Percentiles rank a stretch among this genome's conserved stretches.
Conservation (phyloP, 176 grass and related monocot species). For the Phragmites australis region DNA sequence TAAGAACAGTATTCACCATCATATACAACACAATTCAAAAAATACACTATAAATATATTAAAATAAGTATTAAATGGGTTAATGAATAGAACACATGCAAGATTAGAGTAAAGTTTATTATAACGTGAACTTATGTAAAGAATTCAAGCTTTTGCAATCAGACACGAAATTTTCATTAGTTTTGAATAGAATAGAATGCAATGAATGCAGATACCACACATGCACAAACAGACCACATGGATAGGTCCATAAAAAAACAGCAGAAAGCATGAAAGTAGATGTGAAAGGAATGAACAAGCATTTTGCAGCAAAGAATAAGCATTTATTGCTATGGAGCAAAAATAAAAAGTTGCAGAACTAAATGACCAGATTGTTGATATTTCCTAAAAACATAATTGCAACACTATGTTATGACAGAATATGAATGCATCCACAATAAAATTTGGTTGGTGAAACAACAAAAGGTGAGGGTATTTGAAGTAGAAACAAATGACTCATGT, state of each 20-base stretch:
- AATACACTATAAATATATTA: background rate
- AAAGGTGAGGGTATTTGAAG: slow-evolving; percentile 26
- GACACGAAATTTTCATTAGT: background rate
- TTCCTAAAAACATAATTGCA: background rate
- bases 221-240: too few species aligned
- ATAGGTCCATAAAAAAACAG: slow-evolving; percentile 2
- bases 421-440: slow-evolving; percentile 16
- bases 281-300: background rate
- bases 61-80: slow-evolving; percentile 1
- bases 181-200: background rate
- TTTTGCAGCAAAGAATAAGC: background rate
- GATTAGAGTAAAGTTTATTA: background rate
- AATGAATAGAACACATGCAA: slow-evolving; percentile 9
- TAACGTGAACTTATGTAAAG: background rate
- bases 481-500: background rate
- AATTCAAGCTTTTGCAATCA: slow-evolving; percentile 3
- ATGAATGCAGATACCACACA: background rate
- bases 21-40: background rate
- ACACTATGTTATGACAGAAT: slow-evolving; percentile 1
- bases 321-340: background rate
- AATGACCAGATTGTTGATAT: slow-evolving; percentile 5
- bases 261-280: background rate
- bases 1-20: slow-evolving; percentile 23
- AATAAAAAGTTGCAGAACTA: slow-evolving; percentile 6
- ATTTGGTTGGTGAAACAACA: slow-evolving; percentile 9